Base-by-base conservation (phyloP, 148 eudicot species). In the Rhododendron mucronatum region DNA sequence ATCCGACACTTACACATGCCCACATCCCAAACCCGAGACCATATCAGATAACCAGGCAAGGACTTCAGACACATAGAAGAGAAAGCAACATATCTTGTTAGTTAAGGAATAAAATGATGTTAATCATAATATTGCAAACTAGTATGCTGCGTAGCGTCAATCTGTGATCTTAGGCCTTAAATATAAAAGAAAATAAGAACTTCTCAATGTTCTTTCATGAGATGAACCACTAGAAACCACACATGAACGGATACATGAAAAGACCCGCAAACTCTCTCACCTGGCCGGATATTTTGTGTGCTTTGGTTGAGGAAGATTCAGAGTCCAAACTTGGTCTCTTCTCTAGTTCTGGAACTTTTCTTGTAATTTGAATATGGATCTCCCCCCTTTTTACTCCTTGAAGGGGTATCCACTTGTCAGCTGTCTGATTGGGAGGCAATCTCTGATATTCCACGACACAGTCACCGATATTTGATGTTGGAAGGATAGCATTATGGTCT, bases 381-480 rank as follows among this genome's bases (percentile, higher is more conserved):
- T 97, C 99, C 20, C 99, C 99, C 81, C 87, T 95, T 84, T 91
- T 95, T 41, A 97, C 99, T 83, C 94, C 94, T 90, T 97, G 99
- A 67, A 97, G 92, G 28, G 99, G 99, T 93, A 97, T 95, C 99
- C 99, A 95, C 86, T 94, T 95, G 30, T 95, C 98, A 51, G 86
- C 92, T 82, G 89, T 79, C 85, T 93, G 92, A 84, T 97, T 97
- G 10, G 94, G 93, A 84, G 98, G 95, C 86, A 97, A 78, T 85
- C 92, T 88, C 78, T 94, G 98, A 86, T 97, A 97, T 87, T 97
- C 98, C 9, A 97, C 98, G 20, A 92, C 87, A 73, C 99, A 97
- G 78, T 92, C 93, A 63, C 99, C 99, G 11, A 97, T 94, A 91
- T 92, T 94, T 65, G 98, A 91, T 73, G 95, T 88, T 50, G 98